Evolutionary conservation across 805 yeast species (phyloP).

Genomic region (Spencermartinsiella europaea): DNA sequence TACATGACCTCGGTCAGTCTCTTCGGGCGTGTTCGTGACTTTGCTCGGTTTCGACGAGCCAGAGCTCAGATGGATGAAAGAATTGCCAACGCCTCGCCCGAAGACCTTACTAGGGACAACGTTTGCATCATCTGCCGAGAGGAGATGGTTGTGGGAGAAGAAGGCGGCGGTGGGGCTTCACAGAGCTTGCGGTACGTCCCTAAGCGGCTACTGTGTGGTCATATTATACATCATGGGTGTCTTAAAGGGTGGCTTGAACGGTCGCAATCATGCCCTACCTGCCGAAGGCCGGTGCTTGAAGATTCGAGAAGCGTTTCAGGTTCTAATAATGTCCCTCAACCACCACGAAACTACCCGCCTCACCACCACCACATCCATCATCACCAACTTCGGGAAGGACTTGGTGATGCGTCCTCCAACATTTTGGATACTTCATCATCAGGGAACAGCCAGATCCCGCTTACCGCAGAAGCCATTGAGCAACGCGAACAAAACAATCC

Average conservation of each 20-base stretch:
- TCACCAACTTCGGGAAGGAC: too few species aligned
- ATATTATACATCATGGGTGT: constrained; percentile 84
- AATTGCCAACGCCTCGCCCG: constrained; percentile 56
- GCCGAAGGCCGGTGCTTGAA: constrained; percentile 45
- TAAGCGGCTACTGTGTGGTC: constrained; percentile 77
- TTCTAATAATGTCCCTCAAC: neutral
- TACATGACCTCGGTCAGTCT: constrained; percentile 34
- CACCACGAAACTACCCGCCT: neutral
- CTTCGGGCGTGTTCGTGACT: constrained; percentile 26
- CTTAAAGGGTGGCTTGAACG: constrained; percentile 89
- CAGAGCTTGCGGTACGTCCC: constrained; percentile 49
- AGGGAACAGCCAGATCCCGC: neutral
- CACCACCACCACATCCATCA: too few species aligned
- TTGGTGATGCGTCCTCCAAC: too few species aligned
- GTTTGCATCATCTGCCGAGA: constrained; percentile 90
- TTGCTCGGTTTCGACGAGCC: constrained; percentile 29
- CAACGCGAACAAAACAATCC: constrained; percentile 3
- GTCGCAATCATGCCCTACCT: constrained; percentile 89
- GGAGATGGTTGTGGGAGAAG: constrained; percentile 53
- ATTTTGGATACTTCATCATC: too few species aligned
- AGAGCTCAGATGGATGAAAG: constrained; percentile 59
- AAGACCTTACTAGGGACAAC: constrained; percentile 54
- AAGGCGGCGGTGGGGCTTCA: too few species aligned
- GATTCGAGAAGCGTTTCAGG: neutral
- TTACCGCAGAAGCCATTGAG: constrained; percentile 6